phyloP scores from a whole-genome alignment of 2,329 filamentous ascomycete species.

The Apiospora kogelbergensis region DNA sequence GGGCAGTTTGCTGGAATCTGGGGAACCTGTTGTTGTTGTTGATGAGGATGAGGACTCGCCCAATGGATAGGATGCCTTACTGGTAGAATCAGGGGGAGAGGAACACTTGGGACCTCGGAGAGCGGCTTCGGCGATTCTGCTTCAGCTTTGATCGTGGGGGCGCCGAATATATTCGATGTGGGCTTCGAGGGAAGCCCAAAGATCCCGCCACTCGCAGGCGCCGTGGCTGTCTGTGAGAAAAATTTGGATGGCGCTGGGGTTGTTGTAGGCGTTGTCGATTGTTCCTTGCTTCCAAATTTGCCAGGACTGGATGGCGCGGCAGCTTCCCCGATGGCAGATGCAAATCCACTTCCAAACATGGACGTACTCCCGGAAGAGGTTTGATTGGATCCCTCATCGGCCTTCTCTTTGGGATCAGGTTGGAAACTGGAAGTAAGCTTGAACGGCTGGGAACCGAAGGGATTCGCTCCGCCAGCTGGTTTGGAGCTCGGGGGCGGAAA shows the following conservation, averaged over 20 bases:
- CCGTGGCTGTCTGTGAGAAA: constrained; percentile 37
- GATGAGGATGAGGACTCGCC: constrained; percentile 55
- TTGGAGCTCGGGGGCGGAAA: constrained; percentile 42
- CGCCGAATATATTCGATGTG: constrained; percentile 22
- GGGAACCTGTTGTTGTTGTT: constrained; percentile 37
- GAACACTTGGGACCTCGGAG: constrained; percentile 32
- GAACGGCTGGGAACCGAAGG: constrained; percentile 58
- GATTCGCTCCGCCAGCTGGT: constrained; percentile 28
- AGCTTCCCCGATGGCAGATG: constrained; percentile 54
- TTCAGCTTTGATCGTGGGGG: constrained; percentile 37
- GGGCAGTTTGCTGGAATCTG: constrained; percentile 21
- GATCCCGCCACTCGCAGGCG: constrained; percentile 28
- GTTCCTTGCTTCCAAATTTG: constrained; percentile 18
- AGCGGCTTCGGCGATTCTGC: constrained; percentile 32
- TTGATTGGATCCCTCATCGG: constrained; percentile 54
- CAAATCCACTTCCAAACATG: constrained; percentile 63
- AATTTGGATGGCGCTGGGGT: constrained; percentile 51
- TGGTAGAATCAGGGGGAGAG: constrained; percentile 56
- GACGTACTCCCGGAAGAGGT: constrained; percentile 42
- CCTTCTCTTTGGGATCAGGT: constrained; percentile 59
- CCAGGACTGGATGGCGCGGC: constrained; percentile 13
- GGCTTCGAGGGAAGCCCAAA: constrained; percentile 35
- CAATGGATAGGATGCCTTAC: constrained; percentile 49
- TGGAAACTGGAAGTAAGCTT: constrained; percentile 69
- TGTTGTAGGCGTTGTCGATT: constrained; percentile 50